A percentile compares a stretch with the other conserved stretches of the same genome.
Conservation (phyloP, 495 filamentous ascomycete genomes). For the Penicillium maclennaniae region DNA sequence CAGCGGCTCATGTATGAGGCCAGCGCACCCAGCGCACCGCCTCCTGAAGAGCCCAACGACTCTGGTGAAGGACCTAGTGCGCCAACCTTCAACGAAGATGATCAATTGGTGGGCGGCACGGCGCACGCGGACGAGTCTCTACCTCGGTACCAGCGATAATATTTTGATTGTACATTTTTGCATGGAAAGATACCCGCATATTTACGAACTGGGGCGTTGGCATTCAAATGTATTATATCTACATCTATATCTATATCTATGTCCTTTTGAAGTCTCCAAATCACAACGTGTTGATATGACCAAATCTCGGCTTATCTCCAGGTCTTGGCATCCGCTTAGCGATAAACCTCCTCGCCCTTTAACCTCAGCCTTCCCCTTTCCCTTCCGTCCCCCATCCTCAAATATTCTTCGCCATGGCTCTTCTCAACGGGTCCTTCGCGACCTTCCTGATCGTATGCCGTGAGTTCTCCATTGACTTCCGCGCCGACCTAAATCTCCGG, state of each 20-base stretch:
- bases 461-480: constrained; percentile 41
- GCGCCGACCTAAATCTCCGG: constrained; percentile 6
- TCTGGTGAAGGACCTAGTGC: constrained; percentile 52
- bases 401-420: constrained; percentile 29
- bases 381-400: not conserved
- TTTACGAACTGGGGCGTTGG: constrained; percentile 20
- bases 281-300: not conserved
- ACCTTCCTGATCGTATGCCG: constrained; percentile 96
- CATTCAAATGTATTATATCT: constrained; percentile 13
- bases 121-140: constrained; percentile 45
- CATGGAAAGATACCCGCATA: constrained; percentile 34
- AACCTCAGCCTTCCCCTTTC: constrained; percentile 16
- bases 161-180: constrained; percentile 22
- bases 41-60: constrained; percentile 43
- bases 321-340: constrained; percentile 24
- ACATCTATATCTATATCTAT: not conserved
- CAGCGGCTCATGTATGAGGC: constrained; percentile 66
- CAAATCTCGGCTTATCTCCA: constrained; percentile 13
- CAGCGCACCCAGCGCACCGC: constrained; percentile 51
- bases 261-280: not conserved
- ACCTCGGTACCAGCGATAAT: constrained; percentile 46
- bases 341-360: constrained; percentile 13
- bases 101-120: constrained; percentile 37
- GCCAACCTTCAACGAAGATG: constrained; percentile 62
- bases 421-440: constrained; percentile 62